Base-by-base conservation (phyloP, 2,329 filamentous ascomycete species). In the Aureobasidium sp. region DNA sequence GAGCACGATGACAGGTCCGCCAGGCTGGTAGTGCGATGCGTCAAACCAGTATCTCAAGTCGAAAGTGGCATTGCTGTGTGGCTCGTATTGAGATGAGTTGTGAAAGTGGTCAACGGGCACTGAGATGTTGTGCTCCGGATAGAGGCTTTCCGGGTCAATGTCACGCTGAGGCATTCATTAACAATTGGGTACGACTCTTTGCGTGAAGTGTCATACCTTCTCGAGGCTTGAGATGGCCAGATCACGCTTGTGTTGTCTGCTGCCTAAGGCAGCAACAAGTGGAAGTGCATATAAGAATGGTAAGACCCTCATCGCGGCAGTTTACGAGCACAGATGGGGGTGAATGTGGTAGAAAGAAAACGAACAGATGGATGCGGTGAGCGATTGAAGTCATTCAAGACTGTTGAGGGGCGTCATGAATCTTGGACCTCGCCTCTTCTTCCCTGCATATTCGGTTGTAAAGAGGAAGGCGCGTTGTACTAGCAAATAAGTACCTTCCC, bases 1-100 rank as follows among this genome's bases (percentile, higher is more conserved):
- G 5, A 95, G 80, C 5, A 95, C 82, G 61, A 96, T 89, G 52
- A 96, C 87, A 0, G 91, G 91, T 0, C 91, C 91, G 14, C 91
- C 91, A 0, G 82, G 76, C 70, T 85, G 81, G 75, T 95, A 95
- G 75, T 89, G 81, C 48, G 81, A 82, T 0, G 86, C 84, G 69
- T 95, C 90, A 67, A 93, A 91, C 87, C 87, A 95, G 77, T 94
- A 96, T 12, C 90, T 83, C 52, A 93, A 77, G 24, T 83, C 74
- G 73, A 91, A 96, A 1, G 76, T 82, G 29, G 73, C 86, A 66
- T 87, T 77, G 9, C 81, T 84, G 72, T 95, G 90, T 39, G 91
- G 90, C 71, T 87, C 88, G 70, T 95, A 95, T 53, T 79, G 77
- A 2, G 85, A 82, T 60, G 91, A 87, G 69, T 93, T 90, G 74